Conservation (phyloP, 2,329 filamentous ascomycete species). For the Mariannaea elegans region DNA sequence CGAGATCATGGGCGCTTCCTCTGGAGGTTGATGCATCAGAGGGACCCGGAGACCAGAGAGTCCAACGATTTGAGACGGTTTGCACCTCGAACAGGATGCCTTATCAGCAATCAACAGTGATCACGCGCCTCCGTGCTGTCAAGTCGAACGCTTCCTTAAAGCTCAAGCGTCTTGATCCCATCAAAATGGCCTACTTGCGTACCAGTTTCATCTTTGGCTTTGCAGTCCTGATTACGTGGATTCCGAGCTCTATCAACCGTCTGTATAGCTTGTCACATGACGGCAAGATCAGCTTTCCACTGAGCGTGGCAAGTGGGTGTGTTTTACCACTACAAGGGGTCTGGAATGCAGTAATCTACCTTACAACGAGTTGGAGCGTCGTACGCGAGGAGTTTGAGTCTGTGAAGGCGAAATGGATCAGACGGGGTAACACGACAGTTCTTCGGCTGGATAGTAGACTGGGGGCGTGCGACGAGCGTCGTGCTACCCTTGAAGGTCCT, state of each 20-base stretch:
- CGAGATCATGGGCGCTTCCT: constrained; percentile 38
- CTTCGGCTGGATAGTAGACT: constrained; percentile 42
- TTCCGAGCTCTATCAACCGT: constrained; percentile 75
- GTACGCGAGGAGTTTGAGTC: constrained; percentile 40
- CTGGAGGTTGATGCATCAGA: constrained; percentile 25
- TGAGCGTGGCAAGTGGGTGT: constrained; percentile 74
- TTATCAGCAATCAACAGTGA: constrained; percentile 20
- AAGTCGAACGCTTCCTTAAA: constrained; percentile 44
- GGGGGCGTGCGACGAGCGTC: constrained; percentile 30
- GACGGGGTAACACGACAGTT: constrained; percentile 14
- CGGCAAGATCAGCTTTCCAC: constrained; percentile 62
- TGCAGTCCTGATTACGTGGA: constrained; percentile 68
- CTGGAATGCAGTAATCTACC: constrained; percentile 83
- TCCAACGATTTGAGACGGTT: constrained; percentile 41
- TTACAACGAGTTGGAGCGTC: constrained; percentile 66
- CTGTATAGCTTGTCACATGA: constrained; percentile 70
- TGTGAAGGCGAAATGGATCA: constrained; percentile 23
- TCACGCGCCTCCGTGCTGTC: constrained; percentile 35
- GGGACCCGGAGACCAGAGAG: constrained; percentile 20
- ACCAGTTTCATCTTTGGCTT: constrained; percentile 70
- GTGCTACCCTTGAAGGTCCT: constrained; percentile 34
- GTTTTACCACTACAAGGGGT: constrained; percentile 81
- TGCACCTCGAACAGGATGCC: constrained; percentile 40
- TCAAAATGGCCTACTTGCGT: constrained; percentile 67
- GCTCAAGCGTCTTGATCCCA: constrained; percentile 55